A percentile compares a stretch with the other conserved stretches of the same genome.
Evolutionary conservation across 768 basidiomycete genomes (phyloP).

Genomic region (Psilocybe sp.): DNA sequence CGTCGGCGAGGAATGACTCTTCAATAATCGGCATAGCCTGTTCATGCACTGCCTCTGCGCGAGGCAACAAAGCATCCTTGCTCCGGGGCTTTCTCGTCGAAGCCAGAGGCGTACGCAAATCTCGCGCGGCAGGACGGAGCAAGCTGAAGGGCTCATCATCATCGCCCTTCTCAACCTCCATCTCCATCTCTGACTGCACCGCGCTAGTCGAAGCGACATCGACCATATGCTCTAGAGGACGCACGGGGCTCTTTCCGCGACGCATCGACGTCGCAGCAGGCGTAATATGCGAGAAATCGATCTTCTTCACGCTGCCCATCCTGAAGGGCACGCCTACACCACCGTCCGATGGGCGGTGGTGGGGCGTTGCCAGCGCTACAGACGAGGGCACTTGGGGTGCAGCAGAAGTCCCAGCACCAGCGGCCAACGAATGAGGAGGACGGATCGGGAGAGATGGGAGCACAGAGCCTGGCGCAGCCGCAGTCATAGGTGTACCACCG

Average conservation of each 20-base stretch:
- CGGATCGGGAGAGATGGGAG: background rate
- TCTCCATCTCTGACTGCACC: background rate
- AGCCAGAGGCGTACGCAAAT: background rate
- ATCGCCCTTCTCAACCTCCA: background rate
- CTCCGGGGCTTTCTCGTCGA: background rate
- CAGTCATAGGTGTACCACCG: background rate
- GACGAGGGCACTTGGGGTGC: background rate
- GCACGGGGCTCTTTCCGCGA: background rate
- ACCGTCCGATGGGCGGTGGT: background rate
- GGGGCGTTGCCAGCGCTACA: constrained; percentile 2
- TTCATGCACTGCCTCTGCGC: background rate
- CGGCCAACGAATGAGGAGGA: background rate
- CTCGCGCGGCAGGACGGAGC: constrained; percentile 16
- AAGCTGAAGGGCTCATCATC: constrained; percentile 18
- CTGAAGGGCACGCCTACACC: background rate
- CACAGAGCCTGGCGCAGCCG: background rate
- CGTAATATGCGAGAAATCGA: constrained; percentile 20
- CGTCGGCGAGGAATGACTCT: too few species aligned
- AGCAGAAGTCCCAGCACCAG: background rate
- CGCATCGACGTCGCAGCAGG: constrained; percentile 2
- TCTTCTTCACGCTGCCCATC: constrained; percentile 15
- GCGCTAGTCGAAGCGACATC: background rate
- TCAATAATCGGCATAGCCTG: background rate
- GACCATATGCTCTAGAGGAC: background rate
- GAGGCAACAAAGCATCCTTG: background rate